phyloP scores from a whole-genome alignment of 2,329 filamentous ascomycete species.

The Verticillium albo-atrum region DNA sequence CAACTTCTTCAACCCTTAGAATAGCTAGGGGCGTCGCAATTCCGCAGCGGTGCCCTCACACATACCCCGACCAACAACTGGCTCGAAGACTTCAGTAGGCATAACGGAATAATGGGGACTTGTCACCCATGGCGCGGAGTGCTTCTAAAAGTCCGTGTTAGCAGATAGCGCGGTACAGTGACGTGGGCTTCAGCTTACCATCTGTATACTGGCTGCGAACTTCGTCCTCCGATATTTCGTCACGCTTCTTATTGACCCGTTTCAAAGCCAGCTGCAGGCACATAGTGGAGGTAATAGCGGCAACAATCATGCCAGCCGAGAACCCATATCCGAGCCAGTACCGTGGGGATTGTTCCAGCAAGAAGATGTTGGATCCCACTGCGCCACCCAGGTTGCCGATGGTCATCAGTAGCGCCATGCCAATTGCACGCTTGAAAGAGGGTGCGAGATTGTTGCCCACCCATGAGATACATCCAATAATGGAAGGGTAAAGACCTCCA shows the following conservation, averaged over 20 bases:
- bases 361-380: constrained; percentile 31
- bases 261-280: not conserved
- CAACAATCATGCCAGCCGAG: constrained; percentile 3
- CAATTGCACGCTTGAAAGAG: constrained; percentile 16
- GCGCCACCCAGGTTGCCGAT: constrained; percentile 16
- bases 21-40: too few species aligned
- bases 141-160: constrained; percentile 5
- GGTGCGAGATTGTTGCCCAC: constrained; percentile 18
- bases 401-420: constrained; percentile 15
- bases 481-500: constrained; percentile 24
- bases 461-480: constrained; percentile 19
- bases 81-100: not conserved
- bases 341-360: constrained; percentile 22
- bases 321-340: constrained; percentile 31
- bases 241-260: too few species aligned
- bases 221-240: too few species aligned
- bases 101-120: constrained; percentile 1
- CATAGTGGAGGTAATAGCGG: constrained; percentile 4
- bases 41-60: too few species aligned
- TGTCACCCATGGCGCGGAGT: constrained; percentile 22
- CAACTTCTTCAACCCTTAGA: too few species aligned
- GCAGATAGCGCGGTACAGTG: too few species aligned
- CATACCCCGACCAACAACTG: too few species aligned
- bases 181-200: too few species aligned
- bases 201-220: too few species aligned